Evolutionary conservation across 169 alveolate genomes (phyloP), one percentile per base, ranked within the genome.

Genomic region (Sarcocystis neurona): DNA sequence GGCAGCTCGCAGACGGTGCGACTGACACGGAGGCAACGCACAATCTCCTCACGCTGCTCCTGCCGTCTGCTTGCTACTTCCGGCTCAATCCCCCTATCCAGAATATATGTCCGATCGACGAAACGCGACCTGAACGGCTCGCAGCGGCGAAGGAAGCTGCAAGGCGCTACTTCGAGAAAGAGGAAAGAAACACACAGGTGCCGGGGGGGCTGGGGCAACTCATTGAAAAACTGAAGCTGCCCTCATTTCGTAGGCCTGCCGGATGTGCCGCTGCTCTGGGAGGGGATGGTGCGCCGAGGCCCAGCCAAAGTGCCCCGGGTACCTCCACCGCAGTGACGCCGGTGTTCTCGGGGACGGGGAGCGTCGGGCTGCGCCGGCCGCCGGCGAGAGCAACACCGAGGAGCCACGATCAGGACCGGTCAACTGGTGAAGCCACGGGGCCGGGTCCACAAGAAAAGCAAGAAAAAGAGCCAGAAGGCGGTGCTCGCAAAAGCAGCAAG

Each of bases 21-120:
- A 92, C 95, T 23, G 91, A 94, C 74, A 94, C 96, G 37, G 96
- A 94, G 63, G 78, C 89, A 30, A 90, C 92, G 20, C 96, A 94
- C 74, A 93, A 89, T 37, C 85, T 91, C 50, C 87, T 94, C 41
- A 75, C 85, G 34, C 92, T 91, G 48, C 44, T 94, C 70, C 89
- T 94, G 32, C 93, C 92, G 56, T 79, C 39, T 50, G 48, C 91
- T 32, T 87, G 78, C 85, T 94, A 94, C 58, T 92, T 94, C 60
- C 90, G 96, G n/a, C 92, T 94, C 85, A 94, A 94, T 79, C 94
- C 95, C 48, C 89, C 82, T 10, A 92, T 94, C 53, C 84, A 82
- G 41, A 90, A 85, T n/a, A 46, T 84, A 27, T 68, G 89, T 39
- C 58, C 92, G 20, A 86, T 94, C 70, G 96, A 94, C 43, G 96